These are phyloP conservation scores for Fusarium papillatum DNA, from an alignment of 2,329 filamentous ascomycete species.

Conservation along the genomic window DNA sequence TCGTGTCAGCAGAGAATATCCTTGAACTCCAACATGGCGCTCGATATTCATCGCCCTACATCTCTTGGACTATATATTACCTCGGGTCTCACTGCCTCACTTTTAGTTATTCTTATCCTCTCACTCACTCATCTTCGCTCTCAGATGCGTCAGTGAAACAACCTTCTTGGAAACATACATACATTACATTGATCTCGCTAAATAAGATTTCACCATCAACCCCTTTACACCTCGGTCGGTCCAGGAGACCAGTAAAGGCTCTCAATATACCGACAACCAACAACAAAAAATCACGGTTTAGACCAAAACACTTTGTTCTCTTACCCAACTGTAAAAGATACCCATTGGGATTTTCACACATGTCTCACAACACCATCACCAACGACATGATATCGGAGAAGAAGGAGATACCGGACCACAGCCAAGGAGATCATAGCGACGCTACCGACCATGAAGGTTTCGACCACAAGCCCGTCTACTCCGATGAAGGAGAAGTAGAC, in stretches of 20 bases:
- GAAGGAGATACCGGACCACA: conserved; percentile 17
- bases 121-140: conserved; percentile 12
- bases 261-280: conserved; percentile 10
- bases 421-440: conserved; percentile 14
- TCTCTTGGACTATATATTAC: conserved; percentile 24
- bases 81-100: conserved; percentile 16
- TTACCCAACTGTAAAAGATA: conserved; percentile 4
- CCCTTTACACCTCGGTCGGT: conserved; percentile 18
- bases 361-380: conserved; percentile 22
- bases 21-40: conserved; percentile 13
- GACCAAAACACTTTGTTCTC: conserved; percentile 2
- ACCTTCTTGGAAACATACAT: conserved; percentile 15
- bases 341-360: conserved; percentile 11
- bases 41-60: conserved; percentile 18
- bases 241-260: conserved; percentile 21
- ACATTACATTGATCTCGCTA: conserved; percentile 1
- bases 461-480: conserved; percentile 7
- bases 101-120: conserved; percentile 18
- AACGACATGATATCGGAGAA: conserved; percentile 20
- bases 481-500: conserved; percentile 8
- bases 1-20: conserved; percentile 10
- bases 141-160: conserved; percentile 16
- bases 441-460: conserved; percentile 17
- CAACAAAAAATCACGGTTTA: not conserved
- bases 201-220: conserved; percentile 22